Evolutionary conservation across 805 yeast species (phyloP), one percentile per base, ranked within the genome.

Genomic region (Suhomyces pyralidae): DNA sequence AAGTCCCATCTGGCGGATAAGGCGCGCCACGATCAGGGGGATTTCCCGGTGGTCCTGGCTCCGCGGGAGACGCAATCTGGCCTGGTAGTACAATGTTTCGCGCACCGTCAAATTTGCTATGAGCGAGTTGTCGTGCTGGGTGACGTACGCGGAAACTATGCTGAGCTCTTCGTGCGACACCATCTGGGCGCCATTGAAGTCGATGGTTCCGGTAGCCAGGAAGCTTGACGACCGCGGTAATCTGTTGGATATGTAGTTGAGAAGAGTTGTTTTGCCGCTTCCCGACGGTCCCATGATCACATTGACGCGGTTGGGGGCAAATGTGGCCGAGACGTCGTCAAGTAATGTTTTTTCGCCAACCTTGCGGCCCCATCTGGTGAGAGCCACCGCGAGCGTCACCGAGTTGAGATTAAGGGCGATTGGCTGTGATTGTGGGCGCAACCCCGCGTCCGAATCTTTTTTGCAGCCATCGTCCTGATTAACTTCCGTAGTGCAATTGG

Each of bases 231-330:
- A 49, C 24, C 59, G 55, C 5, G 61, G 51, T 15, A 84, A 64
- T 49, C 94, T 74, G 20, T 84, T 82, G 19, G 94, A 83, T 17
- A 87, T 69, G 36, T 78, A 68, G 61, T 85, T 87, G 56, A 87
- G 67, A 44, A 88, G 63, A 0, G 92, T 82, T 0, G 90, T 83
- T 61, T 87, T 87, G 8, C 93, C 94, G 0, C 88, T 82, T 0
- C 93, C 93, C 0, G 91, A 86, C 0, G 93, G 92, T 0, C 94
- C 94, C 84, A 87, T 81, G 44, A 87, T 85, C 4, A 85, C 89
- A 61, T 85, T 87, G 8, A 88, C 71, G 42, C 80, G 74, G 14
- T 85, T 83, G 2, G 84, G 76, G 26, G 69, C 67, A 60, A 86
- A 84, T 6, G 59, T 55, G 0, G 86, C 89, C 50, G 72, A 66